Conservation (phyloP, 139 green algal species). For the Trebouxia sp. region DNA sequence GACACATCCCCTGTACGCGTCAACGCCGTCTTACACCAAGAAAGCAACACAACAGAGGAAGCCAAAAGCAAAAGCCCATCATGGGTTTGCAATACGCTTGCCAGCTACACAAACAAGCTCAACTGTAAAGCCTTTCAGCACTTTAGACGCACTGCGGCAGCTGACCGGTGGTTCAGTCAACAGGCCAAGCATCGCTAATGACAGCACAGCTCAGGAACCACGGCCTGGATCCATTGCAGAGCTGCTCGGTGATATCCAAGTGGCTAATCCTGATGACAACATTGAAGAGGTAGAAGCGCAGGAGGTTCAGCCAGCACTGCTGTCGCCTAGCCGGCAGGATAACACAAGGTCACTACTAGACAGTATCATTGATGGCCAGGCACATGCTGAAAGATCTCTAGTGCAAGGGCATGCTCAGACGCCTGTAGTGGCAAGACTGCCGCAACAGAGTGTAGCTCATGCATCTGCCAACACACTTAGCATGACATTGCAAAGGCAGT, state of each 20-base stretch:
- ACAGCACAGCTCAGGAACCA: background rate
- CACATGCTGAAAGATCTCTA: background rate
- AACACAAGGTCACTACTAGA: background rate
- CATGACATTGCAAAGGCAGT: conserved; percentile 20
- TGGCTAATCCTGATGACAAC: background rate
- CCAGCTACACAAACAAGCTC: background rate
- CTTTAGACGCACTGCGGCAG: background rate
- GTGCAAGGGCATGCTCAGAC: too few species aligned
- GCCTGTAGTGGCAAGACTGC: too few species aligned
- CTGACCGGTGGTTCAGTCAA: background rate
- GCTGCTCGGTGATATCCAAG: background rate
- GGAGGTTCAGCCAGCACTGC: background rate
- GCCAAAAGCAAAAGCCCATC: background rate
- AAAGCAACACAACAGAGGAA: background rate
- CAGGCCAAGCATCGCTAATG: too few species aligned
- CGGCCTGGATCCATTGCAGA: background rate
- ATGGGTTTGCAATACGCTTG: conserved; percentile 12
- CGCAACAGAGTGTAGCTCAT: background rate
- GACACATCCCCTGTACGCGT: background rate
- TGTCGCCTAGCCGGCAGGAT: background rate
- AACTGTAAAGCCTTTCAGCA: background rate
- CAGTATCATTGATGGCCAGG: background rate
- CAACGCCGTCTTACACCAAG: background rate
- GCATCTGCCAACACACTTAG: background rate
- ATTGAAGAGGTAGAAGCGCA: background rate